These are phyloP conservation scores for Citrus glauca DNA, from an alignment of 345 rosid species.

Conservation along the genomic window DNA sequence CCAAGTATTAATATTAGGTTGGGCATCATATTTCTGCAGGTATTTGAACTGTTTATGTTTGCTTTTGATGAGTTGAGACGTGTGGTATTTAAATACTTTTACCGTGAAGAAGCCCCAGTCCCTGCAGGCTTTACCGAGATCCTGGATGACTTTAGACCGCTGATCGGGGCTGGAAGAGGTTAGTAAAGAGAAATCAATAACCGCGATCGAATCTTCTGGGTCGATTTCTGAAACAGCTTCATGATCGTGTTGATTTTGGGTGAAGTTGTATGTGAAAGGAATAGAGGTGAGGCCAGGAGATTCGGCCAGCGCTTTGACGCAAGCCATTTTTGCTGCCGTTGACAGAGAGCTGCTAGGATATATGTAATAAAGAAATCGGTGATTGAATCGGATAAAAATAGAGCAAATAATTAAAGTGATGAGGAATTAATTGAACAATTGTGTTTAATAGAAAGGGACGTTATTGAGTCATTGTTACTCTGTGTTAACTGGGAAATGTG, in stretches of 20 bases:
- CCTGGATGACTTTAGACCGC: slow-evolving; percentile 24
- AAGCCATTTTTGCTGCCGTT: background rate
- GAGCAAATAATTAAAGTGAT: too few species aligned
- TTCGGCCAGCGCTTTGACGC: slow-evolving; percentile 30
- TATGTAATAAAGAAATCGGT: too few species aligned
- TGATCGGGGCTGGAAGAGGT: slow-evolving; percentile 24
- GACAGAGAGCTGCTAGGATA: background rate
- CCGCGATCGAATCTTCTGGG: slow-evolving; percentile 32
- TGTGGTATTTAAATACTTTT: too few species aligned
- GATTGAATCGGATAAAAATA: too few species aligned
- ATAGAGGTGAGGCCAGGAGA: slow-evolving; percentile 27
- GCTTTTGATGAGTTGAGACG: background rate
- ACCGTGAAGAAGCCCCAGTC: slow-evolving; percentile 72
- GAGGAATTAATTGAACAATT: too few species aligned
- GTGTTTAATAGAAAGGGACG: too few species aligned
- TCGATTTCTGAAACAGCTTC: slow-evolving; percentile 5
- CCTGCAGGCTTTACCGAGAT: slow-evolving; percentile 49
- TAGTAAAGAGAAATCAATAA: slow-evolving; percentile 47
- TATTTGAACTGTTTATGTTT: too few species aligned
- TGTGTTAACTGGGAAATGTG: too few species aligned
- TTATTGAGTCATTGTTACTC: too few species aligned
- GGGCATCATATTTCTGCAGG: too few species aligned
- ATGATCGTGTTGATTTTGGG: background rate
- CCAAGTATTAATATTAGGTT: too few species aligned
- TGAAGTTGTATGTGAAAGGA: slow-evolving; percentile 22